Conservation (phyloP, 305 asterid genomes). For the Coffea humblotiana region DNA sequence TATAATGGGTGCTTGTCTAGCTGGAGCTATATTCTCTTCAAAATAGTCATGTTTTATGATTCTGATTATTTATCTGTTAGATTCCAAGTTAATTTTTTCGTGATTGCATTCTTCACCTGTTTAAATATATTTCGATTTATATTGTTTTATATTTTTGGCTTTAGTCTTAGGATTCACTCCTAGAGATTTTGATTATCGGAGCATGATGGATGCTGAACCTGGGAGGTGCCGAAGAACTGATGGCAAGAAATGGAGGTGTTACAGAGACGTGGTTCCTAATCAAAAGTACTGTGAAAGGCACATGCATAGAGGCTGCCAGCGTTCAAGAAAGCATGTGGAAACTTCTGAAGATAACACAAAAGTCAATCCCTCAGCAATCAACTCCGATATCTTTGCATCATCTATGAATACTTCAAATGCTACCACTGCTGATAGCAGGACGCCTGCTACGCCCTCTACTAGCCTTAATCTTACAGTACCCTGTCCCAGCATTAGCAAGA, state of each 20-base stretch:
- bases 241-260: slow-evolving; percentile 89
- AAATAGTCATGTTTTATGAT: not conserved
- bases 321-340: slow-evolving; percentile 92
- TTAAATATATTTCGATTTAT: not conserved
- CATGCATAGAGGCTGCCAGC: slow-evolving; percentile 64
- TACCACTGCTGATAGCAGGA: slow-evolving; percentile 17
- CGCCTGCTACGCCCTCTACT: slow-evolving; percentile 15
- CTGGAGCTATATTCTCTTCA: not conserved
- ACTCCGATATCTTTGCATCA: not conserved
- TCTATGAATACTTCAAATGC: slow-evolving; percentile 20
- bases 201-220: slow-evolving; percentile 57
- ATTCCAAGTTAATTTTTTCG: not conserved
- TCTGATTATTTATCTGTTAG: not conserved
- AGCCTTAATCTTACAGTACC: slow-evolving; percentile 19
- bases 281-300: slow-evolving; percentile 73
- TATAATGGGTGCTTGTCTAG: not conserved
- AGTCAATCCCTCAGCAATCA: slow-evolving; percentile 11
- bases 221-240: slow-evolving; percentile 80
- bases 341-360: slow-evolving; percentile 17
- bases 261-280: slow-evolving; percentile 36
- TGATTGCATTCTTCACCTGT: not conserved
- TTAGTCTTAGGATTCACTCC: slow-evolving; percentile 24
- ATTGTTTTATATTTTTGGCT: not conserved
- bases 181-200: slow-evolving; percentile 23
- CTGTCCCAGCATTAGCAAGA: slow-evolving; percentile 13